Base-by-base conservation (phyloP, 73 alveolate species). In the Paramecium sexaurelia region DNA sequence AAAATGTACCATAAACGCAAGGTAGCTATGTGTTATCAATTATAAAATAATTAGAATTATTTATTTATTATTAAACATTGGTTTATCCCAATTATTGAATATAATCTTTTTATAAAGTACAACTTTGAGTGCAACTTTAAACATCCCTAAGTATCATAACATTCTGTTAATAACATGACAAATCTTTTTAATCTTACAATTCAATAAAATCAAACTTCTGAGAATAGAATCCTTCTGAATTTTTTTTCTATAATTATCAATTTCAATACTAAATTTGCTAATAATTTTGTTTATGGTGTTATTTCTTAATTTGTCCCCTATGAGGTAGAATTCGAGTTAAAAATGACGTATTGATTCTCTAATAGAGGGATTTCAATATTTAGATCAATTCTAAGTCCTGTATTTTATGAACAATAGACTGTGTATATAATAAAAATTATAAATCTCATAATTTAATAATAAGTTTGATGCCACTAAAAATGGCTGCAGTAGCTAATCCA, bases 21-120 rank as follows among this genome's bases (percentile, higher is more conserved):
- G 87, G 87, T 7, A 73, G 17, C 17, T 73, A 73, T 73, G 87
- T 73, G 35, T 73, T 73, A 36, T 73, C 87, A n/a, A 73, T 9
- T 73, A 73, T 36, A 35, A n/a, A 73, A 11, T 10, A 33, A 11
- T 20, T 3, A 11, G 32, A 10, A 22, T 61, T 20, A 3, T 41
- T 22, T 13, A 61, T 32, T 7, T 61, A 26, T 61, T 61, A 26
- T 24, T 17, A 10, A 32, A 61, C 83, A 26, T 26, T 61, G 1
- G 27, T 61, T 61, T 24, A 24, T 32, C 83, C 83, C 0, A 61
- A 24, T 2, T 10, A 3, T 24, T 29, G 24, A 61, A 6, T 13
- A 11, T 61, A 61, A 6, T 7, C 11, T 29, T 24, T 22, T 11
- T 61, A 11, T 19, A 29, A 20, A 0, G 67, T 13, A 27, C 83